Base-by-base conservation (phyloP, 1,284 basidiomycete genomes). In the Cutaneotrichosporon daszewskae region DNA sequence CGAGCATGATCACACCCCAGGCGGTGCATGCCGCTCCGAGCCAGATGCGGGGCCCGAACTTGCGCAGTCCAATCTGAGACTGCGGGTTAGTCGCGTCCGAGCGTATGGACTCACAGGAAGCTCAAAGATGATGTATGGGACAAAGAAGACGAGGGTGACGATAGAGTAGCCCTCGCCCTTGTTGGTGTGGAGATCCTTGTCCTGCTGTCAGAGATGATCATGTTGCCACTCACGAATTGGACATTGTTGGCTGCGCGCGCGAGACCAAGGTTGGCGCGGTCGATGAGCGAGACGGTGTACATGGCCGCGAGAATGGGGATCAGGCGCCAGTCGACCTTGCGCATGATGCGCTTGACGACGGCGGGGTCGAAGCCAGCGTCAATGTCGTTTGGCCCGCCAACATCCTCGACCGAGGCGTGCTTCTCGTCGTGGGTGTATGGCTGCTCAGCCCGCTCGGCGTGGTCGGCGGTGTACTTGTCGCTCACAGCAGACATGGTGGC, bases 81-180 rank as follows among this genome's bases (percentile, higher is more conserved):
- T 47, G 27, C 26, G 26, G 25, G 23, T 37, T 17, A 8, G 28
- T 33, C 18, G 42, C 38, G 14, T 7, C 9, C 17, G 9, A 17
- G 12, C 4, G 43, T 27, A 25, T 41, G 13, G 5, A 36, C 41
- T 17, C 10, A 41, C 40, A 20, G 50, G 51, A 17, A 55, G 37
- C 32, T 55, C 62, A 22, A 74, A 72, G 53, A 73, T 54, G 42
- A 72, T 63, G 49, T 70, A 68, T 13, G 66, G 62, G 18, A 64
- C 45, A 53, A 69, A 70, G 55, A 70, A 68, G 16, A 65, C 49
- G 23, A 69, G 51, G 6, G 62, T 58, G 37, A 66, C 59, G 43
- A 71, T 60, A 23, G 62, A 60, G 54, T 70, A 72, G 32, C 65
- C 57, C 32, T 71, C 10, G 19, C 62, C 66, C 5, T 34, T 18